phyloP scores from a whole-genome alignment of 371 early-diverging fungal genomes.

The Mucor irregularis region DNA sequence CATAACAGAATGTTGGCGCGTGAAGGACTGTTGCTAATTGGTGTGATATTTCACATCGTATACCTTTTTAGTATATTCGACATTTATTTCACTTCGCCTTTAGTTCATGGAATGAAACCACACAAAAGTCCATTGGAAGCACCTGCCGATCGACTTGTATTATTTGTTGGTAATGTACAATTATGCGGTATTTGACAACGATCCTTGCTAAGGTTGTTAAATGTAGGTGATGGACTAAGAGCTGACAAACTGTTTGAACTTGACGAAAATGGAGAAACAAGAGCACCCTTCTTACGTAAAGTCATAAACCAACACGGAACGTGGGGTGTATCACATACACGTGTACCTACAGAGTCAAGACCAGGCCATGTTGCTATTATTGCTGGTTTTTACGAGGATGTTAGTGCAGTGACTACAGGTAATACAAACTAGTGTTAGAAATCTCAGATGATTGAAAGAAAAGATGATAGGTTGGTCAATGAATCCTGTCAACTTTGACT shows the following conservation, averaged over 20 bases:
- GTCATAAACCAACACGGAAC: slow-evolving; percentile 67
- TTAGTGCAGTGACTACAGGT: slow-evolving; percentile 95
- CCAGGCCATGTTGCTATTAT: slow-evolving; percentile 97
- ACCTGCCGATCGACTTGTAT: slow-evolving; percentile 87
- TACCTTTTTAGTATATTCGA: slow-evolving; percentile 94
- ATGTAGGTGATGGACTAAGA: slow-evolving; percentile 86
- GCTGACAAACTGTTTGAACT: slow-evolving; percentile 89
- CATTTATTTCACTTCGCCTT: slow-evolving; percentile 96
- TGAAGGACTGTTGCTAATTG: slow-evolving; percentile 65
- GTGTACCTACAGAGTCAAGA: slow-evolving; percentile 97
- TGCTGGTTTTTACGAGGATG: slow-evolving; percentile 97
- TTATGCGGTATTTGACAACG: neutral
- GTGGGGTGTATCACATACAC: slow-evolving; percentile 94
- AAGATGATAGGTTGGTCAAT: slow-evolving; percentile 82
- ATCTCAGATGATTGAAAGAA: neutral
- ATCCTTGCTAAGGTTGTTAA: neutral
- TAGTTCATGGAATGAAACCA: slow-evolving; percentile 94
- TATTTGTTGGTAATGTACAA: slow-evolving; percentile 76
- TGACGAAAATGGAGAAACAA: slow-evolving; percentile 44
- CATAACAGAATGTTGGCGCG: slow-evolving; percentile 56
- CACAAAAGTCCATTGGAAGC: slow-evolving; percentile 67
- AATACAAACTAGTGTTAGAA: neutral
- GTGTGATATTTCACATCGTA: slow-evolving; percentile 88
- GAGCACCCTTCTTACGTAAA: slow-evolving; percentile 76
- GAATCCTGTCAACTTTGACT: slow-evolving; percentile 97